Evolutionary conservation across 225 moss, liverwort and hornwort genomes (phyloP).

Genomic region (Anthoceros angustus): DNA sequence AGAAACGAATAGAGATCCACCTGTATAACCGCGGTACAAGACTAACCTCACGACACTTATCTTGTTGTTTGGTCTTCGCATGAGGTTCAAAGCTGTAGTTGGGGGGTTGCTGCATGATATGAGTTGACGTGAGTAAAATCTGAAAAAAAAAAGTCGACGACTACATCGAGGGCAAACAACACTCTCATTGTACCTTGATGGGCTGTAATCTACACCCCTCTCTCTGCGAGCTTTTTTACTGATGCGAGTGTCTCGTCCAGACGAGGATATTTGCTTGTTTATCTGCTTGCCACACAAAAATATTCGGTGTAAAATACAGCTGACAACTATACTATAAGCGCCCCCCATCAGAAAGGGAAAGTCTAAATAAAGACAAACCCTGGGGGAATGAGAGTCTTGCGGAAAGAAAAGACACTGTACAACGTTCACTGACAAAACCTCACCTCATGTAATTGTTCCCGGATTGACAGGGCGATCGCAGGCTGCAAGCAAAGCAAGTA

Average conservation of each 20-base stretch:
- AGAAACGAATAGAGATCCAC: neutral
- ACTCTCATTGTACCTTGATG: slow-evolving; percentile 17
- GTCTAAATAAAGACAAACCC: neutral
- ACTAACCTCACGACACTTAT: slow-evolving; percentile 37
- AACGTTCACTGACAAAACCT: neutral
- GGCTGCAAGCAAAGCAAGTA: slow-evolving; percentile 25
- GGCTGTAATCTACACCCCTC: slow-evolving; percentile 30
- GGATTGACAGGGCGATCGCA: slow-evolving; percentile 35
- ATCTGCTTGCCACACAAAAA: slow-evolving; percentile 17
- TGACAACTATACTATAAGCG: neutral
- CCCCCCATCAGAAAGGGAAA: neutral
- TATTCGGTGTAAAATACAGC: no score
- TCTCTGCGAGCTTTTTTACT: slow-evolving; percentile 45
- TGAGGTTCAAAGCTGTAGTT: slow-evolving; percentile 34
- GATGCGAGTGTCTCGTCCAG: slow-evolving; percentile 41
- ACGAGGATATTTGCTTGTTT: slow-evolving; percentile 36
- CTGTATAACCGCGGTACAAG: neutral
- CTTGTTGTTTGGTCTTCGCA: slow-evolving; percentile 47
- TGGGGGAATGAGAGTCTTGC: neutral
- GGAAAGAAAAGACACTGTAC: neutral
- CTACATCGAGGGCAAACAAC: neutral
- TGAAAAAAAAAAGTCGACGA: neutral
- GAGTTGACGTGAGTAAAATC: neutral
- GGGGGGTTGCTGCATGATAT: slow-evolving; percentile 23
- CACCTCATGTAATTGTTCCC: slow-evolving; percentile 48